Base-by-base conservation (phyloP, 192 early-diverging fungal genomes). In the Jimgerdemannia flammicorona region DNA sequence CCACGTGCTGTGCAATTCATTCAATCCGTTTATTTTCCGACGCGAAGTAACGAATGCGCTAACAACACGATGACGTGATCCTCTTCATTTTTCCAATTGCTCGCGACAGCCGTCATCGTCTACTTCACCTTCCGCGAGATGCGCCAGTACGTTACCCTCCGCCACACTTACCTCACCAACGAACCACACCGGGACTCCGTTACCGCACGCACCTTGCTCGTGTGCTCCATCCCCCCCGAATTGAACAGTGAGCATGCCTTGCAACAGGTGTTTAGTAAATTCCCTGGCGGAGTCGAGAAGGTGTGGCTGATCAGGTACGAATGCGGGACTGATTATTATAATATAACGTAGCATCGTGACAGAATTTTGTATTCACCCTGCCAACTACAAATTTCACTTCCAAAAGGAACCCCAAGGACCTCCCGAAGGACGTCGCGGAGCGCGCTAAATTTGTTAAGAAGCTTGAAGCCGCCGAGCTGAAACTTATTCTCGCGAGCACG, bases 281-380 rank as follows among this genome's bases (percentile, higher is more conserved):
- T 92, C 66, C 91, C 93, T 54, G 91, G 90, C n/a, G 91, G 91
- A 7, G 90, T 93, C 0, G 79, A 85, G 10, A 80, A 85, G 6
- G 75, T 93, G 39, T 90, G 89, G 86, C 74, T 91, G 40, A 91
- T 87, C 78, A 80, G 85, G 87, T 88, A 84, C 39, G 64, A 8
- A 4, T 43, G 29, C 29, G 29, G 29, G 29, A 29, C 29, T 29
- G 29, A 29, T 29, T 44, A 63, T 39, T 6, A 19, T 7, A 74
- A 65, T 4, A n/a, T 4, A 29, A 29, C 29, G 29, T 29, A 29
- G 29, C 49, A 4, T 29, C 41, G 74, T 40, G 54, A 29, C 17
- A 3, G 66, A 68, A 18, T 40, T 29, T 29, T 1, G 29, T 29
- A 29, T 29, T 29, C 29, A 29, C 1, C 29, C 29, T 29, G 29